phyloP scores from a whole-genome alignment of 371 early-diverging fungal species.

The Mucor circinelloides region DNA sequence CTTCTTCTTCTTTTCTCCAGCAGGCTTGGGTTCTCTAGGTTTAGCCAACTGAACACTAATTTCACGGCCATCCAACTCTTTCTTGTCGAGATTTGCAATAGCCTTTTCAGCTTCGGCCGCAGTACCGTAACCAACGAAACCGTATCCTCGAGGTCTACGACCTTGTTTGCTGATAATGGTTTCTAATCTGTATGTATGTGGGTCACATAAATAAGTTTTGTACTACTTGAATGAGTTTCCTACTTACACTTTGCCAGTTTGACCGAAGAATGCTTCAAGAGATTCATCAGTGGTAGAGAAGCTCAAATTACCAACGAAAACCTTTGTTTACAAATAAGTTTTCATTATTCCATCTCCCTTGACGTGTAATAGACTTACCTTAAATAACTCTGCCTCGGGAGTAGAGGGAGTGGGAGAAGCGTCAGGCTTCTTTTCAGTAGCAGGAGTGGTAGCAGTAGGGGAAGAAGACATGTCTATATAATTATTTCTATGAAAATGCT shows the following conservation, averaged over 20 bases:
- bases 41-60: slow-evolving; percentile 90
- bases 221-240: slow-evolving; percentile 9
- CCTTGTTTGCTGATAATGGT: slow-evolving; percentile 9
- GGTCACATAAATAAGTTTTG: background rate
- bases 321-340: slow-evolving; percentile 40
- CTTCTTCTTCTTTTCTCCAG: background rate
- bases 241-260: slow-evolving; percentile 78
- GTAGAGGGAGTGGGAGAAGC: background rate
- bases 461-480: background rate
- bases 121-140: slow-evolving; percentile 85
- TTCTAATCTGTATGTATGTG: slow-evolving; percentile 5
- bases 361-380: background rate
- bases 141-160: slow-evolving; percentile 66
- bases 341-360: background rate
- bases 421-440: background rate
- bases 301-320: slow-evolving; percentile 95
- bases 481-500: background rate
- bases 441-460: background rate
- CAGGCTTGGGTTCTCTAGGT: slow-evolving; percentile 41
- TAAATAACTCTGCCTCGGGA: background rate
- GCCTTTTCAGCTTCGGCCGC: slow-evolving; percentile 78
- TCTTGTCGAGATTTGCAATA: slow-evolving; percentile 67
- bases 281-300: slow-evolving; percentile 81
- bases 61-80: slow-evolving; percentile 77
- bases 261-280: slow-evolving; percentile 74